Conservation (phyloP, 345 rosid genomes). For the Trapa bicornis region DNA sequence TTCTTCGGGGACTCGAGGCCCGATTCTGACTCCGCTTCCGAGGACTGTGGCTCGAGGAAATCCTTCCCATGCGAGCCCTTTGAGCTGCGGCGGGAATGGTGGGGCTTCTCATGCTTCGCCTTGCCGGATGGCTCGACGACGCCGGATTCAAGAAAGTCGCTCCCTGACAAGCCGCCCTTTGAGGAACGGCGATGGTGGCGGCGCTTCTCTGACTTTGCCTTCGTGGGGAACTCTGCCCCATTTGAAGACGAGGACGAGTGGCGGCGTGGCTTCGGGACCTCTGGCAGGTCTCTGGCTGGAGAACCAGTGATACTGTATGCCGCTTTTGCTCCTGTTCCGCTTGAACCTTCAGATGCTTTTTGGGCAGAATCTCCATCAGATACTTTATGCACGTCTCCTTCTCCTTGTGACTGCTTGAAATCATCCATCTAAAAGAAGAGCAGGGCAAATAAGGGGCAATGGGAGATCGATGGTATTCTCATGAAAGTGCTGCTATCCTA, state of each 20-base stretch:
- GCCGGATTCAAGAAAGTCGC: constrained; percentile 13
- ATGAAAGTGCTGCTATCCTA: too few species aligned
- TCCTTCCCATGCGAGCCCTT: constrained; percentile 21
- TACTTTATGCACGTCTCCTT: background rate
- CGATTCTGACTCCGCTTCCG: background rate
- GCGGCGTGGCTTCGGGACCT: constrained; percentile 33
- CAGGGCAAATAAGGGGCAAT: too few species aligned
- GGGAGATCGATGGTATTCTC: too few species aligned
- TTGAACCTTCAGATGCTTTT: constrained; percentile 10
- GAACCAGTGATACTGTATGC: background rate
- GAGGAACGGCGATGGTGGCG: constrained; percentile 41
- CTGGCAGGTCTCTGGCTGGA: constrained; percentile 15
- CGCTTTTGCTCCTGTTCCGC: constrained; percentile 9
- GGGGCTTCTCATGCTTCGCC: constrained; percentile 38
- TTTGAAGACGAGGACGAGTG: constrained; percentile 17
- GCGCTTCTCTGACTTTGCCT: constrained; percentile 36
- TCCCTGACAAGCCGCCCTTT: constrained; percentile 12
- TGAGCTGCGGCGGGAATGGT: constrained; percentile 36
- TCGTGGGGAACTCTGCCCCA: constrained; percentile 19
- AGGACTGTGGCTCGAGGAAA: constrained; percentile 6
- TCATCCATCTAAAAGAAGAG: constrained; percentile 39
- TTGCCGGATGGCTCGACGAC: constrained; percentile 8
- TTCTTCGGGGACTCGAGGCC: constrained; percentile 16
- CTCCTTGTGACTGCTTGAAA: constrained; percentile 24
- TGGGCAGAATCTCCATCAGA: background rate